Percentiles rank a stretch among this genome's conserved stretches.
Conservation (phyloP, 176 grass and related monocot genomes). For the Guadua angustifolia region DNA sequence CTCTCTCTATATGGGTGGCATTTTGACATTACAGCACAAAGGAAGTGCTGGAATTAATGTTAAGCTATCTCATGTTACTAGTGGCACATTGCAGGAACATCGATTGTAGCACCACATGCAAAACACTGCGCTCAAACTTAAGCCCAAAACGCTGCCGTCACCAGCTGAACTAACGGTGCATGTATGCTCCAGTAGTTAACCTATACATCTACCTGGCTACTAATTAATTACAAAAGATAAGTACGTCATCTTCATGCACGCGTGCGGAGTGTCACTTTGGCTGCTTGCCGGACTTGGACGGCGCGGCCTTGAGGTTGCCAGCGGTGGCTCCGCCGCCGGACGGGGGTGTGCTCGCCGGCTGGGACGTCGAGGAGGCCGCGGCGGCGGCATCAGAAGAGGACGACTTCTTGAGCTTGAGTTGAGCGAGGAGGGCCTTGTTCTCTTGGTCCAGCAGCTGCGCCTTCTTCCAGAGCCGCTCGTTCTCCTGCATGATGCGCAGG, state of each 20-base stretch:
- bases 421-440: constrained; percentile 62
- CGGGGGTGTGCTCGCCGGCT: neutral
- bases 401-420: constrained; percentile 45
- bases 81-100: neutral
- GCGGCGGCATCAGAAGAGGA: neutral
- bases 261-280: constrained; percentile 5
- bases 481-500: constrained; percentile 67
- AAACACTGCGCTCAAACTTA: too few species aligned
- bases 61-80: neutral
- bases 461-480: constrained; percentile 67
- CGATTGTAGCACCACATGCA: neutral
- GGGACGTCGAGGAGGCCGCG: neutral
- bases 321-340: neutral
- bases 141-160: neutral
- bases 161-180: neutral
- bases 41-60: neutral
- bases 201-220: neutral
- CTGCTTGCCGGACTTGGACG: constrained; percentile 22
- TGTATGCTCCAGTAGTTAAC: neutral
- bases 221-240: neutral
- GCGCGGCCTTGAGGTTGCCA: neutral
- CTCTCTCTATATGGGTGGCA: too few species aligned
- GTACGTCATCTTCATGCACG: neutral
- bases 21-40: neutral
- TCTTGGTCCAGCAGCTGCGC: constrained; percentile 61